Evolutionary conservation across 768 basidiomycete species (phyloP).

Genomic region (Panaeolus papilionaceus): DNA sequence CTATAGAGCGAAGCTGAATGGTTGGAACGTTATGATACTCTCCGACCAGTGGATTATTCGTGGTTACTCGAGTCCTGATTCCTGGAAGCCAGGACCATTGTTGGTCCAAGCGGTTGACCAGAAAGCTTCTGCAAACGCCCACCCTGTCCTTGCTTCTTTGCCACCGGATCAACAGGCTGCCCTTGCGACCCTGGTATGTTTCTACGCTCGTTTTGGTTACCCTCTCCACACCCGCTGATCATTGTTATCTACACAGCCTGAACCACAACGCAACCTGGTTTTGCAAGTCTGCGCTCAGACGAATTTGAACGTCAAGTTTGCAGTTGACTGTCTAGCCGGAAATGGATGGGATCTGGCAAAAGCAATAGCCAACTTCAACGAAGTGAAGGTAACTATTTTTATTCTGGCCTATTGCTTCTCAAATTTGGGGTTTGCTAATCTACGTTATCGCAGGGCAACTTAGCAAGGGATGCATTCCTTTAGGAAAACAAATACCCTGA

Average conservation of each 20-base stretch:
- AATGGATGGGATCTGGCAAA: conserved; percentile 86
- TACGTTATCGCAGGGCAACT: conserved; percentile 44
- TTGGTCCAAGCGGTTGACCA: conserved; percentile 62
- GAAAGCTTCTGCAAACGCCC: conserved; percentile 31
- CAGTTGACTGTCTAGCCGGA: conserved; percentile 83
- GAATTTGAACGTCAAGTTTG: conserved; percentile 77
- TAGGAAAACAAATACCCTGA: conserved; percentile 23
- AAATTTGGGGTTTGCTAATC: conserved; percentile 31
- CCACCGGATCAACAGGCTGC: conserved; percentile 56
- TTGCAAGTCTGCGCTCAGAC: conserved; percentile 76
- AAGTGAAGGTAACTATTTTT: conserved; percentile 69
- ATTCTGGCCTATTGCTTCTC: conserved; percentile 32
- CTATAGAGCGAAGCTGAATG: conserved; percentile 72
- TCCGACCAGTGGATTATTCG: conserved; percentile 90
- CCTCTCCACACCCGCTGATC: conserved; percentile 8
- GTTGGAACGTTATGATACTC: conserved; percentile 91
- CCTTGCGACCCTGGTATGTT: conserved; percentile 63
- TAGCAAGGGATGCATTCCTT: conserved; percentile 62
- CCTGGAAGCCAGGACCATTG: conserved; percentile 80
- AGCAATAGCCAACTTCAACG: conserved; percentile 86
- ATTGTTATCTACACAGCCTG: conserved; percentile 51
- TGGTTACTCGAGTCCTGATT: conserved; percentile 81
- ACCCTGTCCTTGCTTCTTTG: conserved; percentile 33
- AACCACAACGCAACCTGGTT: conserved; percentile 73
- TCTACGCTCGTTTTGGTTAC: conserved; percentile 18